Evolutionary conservation across 371 early-diverging fungal genomes (phyloP).

Genomic region (Nematocida ironsii): DNA sequence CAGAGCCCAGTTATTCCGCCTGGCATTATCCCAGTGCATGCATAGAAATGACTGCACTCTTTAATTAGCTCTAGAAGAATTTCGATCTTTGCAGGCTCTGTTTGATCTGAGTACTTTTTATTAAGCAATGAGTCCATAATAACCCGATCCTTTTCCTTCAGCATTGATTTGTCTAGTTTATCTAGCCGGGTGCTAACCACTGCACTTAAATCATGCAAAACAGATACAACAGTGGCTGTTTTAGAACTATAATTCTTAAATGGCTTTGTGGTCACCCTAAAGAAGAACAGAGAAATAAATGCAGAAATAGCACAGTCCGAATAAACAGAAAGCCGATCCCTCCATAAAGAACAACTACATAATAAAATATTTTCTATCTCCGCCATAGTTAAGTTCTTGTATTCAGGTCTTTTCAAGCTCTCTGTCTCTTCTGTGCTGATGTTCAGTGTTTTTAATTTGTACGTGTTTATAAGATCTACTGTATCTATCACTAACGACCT

Average conservation of each 20-base stretch:
- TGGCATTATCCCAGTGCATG: not conserved
- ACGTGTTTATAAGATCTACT: constrained; percentile 2
- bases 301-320: constrained; percentile 2
- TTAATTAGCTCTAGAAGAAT: constrained; percentile 12
- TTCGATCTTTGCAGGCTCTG: not conserved
- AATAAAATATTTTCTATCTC: not conserved
- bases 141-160: not conserved
- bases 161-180: not conserved
- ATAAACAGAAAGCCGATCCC: not conserved
- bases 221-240: not conserved
- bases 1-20: constrained; percentile 7
- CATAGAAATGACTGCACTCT: not conserved
- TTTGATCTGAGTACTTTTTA: not conserved
- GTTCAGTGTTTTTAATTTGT: not conserved
- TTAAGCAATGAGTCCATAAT: not conserved
- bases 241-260: not conserved
- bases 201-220: not conserved
- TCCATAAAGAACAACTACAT: not conserved
- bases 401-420: not conserved
- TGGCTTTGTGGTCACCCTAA: not conserved
- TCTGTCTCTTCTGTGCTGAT: not conserved
- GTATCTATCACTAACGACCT: not conserved
- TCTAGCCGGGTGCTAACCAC: not conserved
- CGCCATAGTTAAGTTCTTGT: not conserved
- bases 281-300: not conserved